Conservation (phyloP, 192 early-diverging fungal genomes). For the Backusella australiensis region DNA sequence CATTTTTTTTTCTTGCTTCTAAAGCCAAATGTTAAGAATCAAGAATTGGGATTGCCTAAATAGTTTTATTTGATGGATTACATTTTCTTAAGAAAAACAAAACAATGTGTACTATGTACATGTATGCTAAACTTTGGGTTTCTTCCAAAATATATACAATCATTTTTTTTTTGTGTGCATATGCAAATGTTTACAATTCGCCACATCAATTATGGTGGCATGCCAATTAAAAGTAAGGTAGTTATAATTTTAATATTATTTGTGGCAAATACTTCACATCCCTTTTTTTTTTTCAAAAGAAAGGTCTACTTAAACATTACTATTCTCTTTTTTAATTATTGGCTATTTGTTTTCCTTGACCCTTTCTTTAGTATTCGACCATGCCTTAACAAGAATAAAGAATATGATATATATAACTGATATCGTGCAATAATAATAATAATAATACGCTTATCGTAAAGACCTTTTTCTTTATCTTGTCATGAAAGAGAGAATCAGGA, state of each 20-base stretch:
- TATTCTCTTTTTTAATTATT: background rate
- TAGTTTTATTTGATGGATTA: background rate
- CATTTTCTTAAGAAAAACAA: background rate
- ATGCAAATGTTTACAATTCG: background rate
- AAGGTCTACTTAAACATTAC: background rate
- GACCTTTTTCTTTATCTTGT: background rate
- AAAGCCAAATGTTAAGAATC: background rate
- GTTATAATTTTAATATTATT: background rate
- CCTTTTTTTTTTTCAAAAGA: background rate
- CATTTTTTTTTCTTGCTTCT: background rate
- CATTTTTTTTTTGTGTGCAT: too few relatives aligned
- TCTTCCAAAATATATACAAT: background rate
- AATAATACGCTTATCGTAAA: background rate
- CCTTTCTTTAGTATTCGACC: background rate
- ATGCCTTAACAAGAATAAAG: background rate
- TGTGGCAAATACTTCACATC: background rate
- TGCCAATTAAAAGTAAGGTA: background rate
- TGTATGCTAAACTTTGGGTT: background rate
- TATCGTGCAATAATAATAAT: background rate
- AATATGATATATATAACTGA: background rate
- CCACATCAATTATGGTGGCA: background rate
- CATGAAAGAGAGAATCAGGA: background rate
- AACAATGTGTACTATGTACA: background rate
- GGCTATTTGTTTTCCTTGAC: too few relatives aligned
- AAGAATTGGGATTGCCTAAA: background rate